These are phyloP conservation scores for Eucalyptus caleyi DNA, from an alignment of 345 rosid genomes.

Conservation along the genomic window DNA sequence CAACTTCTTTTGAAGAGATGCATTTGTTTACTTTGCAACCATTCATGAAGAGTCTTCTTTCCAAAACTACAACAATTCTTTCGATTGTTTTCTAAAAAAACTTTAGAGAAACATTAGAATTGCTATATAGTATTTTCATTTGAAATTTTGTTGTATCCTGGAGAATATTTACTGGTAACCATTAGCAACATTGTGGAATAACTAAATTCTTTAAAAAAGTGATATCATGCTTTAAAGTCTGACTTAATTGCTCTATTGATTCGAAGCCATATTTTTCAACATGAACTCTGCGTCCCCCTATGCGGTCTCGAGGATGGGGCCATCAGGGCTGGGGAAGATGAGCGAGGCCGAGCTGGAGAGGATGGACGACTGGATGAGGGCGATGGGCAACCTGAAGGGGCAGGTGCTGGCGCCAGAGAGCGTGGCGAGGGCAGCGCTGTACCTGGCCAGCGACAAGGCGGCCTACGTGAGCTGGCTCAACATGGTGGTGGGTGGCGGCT, in stretches of 20 bases:
- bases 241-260: too few species aligned
- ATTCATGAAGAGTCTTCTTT: too few species aligned
- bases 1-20: too few species aligned
- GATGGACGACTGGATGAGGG: not conserved
- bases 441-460: constrained; percentile 20
- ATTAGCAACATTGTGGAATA: fast-evolving
- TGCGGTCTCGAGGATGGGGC: not conserved
- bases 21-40: too few species aligned
- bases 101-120: fast-evolving
- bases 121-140: fast-evolving
- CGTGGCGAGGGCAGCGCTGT: constrained; percentile 8
- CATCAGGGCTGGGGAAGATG: not conserved
- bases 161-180: fast-evolving
- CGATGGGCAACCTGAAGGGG: constrained; percentile 12
- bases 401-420: not conserved
- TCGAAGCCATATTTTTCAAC: too few species aligned
- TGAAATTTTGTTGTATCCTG: fast-evolving
- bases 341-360: not conserved
- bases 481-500: constrained; percentile 18
- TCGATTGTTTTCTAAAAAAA: fast-evolving
- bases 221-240: fast-evolving
- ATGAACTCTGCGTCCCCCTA: not conserved
- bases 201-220: fast-evolving
- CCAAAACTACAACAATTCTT: too few species aligned
- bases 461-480: constrained; percentile 18